Conservation (phyloP, 2,329 filamentous ascomycete genomes). For the Aspergillus quadrilineatus region DNA sequence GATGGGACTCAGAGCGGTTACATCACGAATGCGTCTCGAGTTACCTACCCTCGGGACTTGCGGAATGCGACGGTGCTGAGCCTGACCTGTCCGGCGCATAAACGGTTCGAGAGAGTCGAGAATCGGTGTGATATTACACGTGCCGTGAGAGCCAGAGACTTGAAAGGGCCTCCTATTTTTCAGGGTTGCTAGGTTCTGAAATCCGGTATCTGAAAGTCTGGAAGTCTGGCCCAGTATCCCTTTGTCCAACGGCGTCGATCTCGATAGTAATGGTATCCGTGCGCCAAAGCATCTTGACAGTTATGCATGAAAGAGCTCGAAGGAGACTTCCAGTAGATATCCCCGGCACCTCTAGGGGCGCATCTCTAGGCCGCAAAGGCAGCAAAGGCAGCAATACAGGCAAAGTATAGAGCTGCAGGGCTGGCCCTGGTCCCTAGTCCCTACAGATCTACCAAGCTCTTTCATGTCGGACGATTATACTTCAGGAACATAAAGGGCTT, state of each 20-base stretch:
- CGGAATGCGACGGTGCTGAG: conserved; percentile 20
- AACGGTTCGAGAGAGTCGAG: neutral
- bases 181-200: conserved; percentile 6
- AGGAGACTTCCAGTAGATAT: neutral
- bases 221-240: conserved; percentile 2
- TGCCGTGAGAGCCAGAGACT: neutral
- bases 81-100: neutral
- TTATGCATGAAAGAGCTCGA: conserved; percentile 17
- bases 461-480: neutral
- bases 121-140: neutral
- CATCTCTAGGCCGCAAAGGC: too few species aligned
- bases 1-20: neutral
- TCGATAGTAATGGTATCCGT: conserved; percentile 19
- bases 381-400: neutral
- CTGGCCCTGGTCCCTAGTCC: neutral
- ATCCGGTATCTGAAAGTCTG: neutral
- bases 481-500: neutral
- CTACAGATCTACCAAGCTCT: conserved; percentile 5
- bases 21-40: conserved; percentile 11
- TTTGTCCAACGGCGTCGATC: conserved; percentile 7
- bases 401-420: conserved; percentile 12
- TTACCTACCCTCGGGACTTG: conserved; percentile 12
- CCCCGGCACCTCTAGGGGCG: too few species aligned
- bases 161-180: neutral
- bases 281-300: conserved; percentile 18